phyloP scores from a whole-genome alignment of 768 basidiomycete species.

The Suillus alpinus region DNA sequence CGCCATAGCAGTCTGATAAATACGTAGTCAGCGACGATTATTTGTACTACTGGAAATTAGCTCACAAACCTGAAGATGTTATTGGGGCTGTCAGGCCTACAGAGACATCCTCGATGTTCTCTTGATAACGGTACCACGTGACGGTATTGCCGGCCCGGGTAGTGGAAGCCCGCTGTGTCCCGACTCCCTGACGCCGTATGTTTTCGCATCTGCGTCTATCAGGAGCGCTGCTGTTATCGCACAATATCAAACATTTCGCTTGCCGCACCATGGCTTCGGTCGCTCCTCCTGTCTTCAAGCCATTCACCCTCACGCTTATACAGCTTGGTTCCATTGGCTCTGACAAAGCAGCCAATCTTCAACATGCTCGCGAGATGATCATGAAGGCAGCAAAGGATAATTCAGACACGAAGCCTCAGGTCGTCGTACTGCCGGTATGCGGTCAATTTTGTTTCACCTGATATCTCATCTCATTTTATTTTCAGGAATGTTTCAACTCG shows the following conservation, averaged over 20 bases:
- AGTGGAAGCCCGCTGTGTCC: background rate
- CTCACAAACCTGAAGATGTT: background rate
- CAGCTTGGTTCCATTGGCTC: slow-evolving; percentile 78
- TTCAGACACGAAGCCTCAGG: slow-evolving; percentile 54
- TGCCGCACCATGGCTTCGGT: slow-evolving; percentile 24
- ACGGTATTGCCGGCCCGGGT: background rate
- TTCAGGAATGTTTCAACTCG: slow-evolving; percentile 85
- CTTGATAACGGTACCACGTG: background rate
- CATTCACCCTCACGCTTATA: slow-evolving; percentile 84
- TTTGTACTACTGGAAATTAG: background rate
- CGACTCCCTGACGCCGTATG: background rate
- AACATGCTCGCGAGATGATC: slow-evolving; percentile 79
- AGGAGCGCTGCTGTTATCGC: background rate
- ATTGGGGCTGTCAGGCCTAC: background rate
- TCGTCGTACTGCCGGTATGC: slow-evolving; percentile 83
- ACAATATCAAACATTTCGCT: background rate
- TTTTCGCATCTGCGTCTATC: background rate
- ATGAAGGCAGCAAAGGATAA: slow-evolving; percentile 54
- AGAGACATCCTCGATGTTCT: background rate
- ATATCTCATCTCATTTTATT: slow-evolving; percentile 3
- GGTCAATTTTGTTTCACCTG: background rate
- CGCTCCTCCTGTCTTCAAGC: slow-evolving; percentile 46
- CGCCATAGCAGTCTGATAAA: background rate
- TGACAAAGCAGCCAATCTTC: slow-evolving; percentile 76
- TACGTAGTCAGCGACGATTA: background rate